phyloP scores from a whole-genome alignment of 129 eudicot species.

The Helianthus annuus region HanXRQr2.0-SUNRISE NC_035449.2:146853961-146854460 shows the following conservation, averaged over 20 bases:
- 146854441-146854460: no score
- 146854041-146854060: constrained; percentile 2
- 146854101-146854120: constrained; percentile 33
- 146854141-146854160: constrained; percentile 37
- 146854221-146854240: neutral
- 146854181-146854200: constrained; percentile 37
- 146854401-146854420: no score
- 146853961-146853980: no score
- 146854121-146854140: constrained; percentile 37
- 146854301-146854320: neutral
- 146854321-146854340: no score
- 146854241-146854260: neutral
- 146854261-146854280: no score
- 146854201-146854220: constrained; percentile 26
- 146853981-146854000: no score
- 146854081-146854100: neutral
- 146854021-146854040: neutral
- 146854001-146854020: no score
- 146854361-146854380: no score
- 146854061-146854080: neutral
- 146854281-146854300: neutral
- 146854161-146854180: constrained; percentile 33
- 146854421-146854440: no score
- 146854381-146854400: no score
- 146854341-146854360: no score